Conservation (phyloP, 495 filamentous ascomycete genomes). For the Penicillium subrubescens region DNA sequence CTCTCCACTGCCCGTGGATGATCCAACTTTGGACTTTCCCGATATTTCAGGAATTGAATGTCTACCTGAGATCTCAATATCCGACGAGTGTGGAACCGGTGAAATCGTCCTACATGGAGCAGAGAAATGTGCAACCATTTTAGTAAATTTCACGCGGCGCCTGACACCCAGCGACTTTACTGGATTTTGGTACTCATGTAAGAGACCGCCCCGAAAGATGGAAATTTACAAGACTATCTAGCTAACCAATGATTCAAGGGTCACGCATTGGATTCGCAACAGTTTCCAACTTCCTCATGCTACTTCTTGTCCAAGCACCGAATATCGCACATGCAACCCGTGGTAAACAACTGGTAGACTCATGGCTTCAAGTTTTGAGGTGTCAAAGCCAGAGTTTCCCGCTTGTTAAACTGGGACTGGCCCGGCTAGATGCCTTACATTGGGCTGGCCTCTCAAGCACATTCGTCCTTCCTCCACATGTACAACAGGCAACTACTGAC, state of each 20-base stretch:
- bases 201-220: constrained; percentile 1
- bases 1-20: constrained; percentile 21
- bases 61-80: constrained; percentile 30
- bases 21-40: constrained; percentile 27
- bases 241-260: constrained; percentile 24
- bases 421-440: constrained; percentile 34
- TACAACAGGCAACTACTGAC: constrained; percentile 22
- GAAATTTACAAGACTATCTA: not conserved
- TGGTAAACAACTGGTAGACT: constrained; percentile 36
- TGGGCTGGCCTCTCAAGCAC: constrained; percentile 30
- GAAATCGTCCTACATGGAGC: constrained; percentile 36
- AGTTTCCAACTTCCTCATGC: constrained; percentile 39
- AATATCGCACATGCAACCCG: constrained; percentile 31
- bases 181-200: constrained; percentile 44
- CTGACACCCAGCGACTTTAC: constrained; percentile 36
- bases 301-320: constrained; percentile 40
- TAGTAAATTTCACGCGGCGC: constrained; percentile 35
- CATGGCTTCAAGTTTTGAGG: constrained; percentile 35
- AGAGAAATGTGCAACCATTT: constrained; percentile 37
- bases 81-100: constrained; percentile 21
- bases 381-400: constrained; percentile 35
- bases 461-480: constrained; percentile 33
- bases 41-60: constrained; percentile 27
- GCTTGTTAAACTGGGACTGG: constrained; percentile 36
- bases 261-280: constrained; percentile 41